Percentiles rank a stretch among this genome's conserved stretches.
phyloP scores from a whole-genome alignment of 2,329 filamentous ascomycete genomes.

The Exophiala sp. region DNA sequence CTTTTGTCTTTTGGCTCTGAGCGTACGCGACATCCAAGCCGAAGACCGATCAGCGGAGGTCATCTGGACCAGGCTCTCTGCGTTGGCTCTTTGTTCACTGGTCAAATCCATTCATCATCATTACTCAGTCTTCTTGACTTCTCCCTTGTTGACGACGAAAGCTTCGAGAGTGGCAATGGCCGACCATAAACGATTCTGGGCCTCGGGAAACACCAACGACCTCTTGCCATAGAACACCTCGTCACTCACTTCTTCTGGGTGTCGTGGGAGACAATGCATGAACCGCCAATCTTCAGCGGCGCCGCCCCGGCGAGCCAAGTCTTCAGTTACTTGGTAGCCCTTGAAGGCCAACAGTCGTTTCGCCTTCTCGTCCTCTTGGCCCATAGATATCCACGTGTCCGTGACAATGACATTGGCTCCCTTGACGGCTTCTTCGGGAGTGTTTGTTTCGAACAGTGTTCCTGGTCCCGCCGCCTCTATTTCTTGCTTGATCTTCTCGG shows the following conservation, averaged over 20 bases:
- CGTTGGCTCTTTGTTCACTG: too few species aligned
- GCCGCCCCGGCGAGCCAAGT: slow-evolving; percentile 74
- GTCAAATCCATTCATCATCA: too few species aligned
- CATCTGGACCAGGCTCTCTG: too few species aligned
- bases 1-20: too few species aligned
- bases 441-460: slow-evolving; percentile 65
- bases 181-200: slow-evolving; percentile 89
- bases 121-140: slow-evolving; percentile 44
- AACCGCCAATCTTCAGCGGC: slow-evolving; percentile 91
- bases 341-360: slow-evolving; percentile 74
- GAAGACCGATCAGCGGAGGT: too few species aligned
- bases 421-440: slow-evolving; percentile 79
- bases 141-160: slow-evolving; percentile 92
- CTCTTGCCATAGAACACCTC: slow-evolving; percentile 86
- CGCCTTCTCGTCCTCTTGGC: slow-evolving; percentile 78
- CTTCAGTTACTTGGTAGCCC: slow-evolving; percentile 85
- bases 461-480: slow-evolving; percentile 60
- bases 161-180: slow-evolving; percentile 79
- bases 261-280: slow-evolving; percentile 94
- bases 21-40: too few species aligned
- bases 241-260: slow-evolving; percentile 86
- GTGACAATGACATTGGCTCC: slow-evolving; percentile 86
- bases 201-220: slow-evolving; percentile 87
- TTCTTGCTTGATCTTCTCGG: slow-evolving; percentile 63
- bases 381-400: slow-evolving; percentile 98